phyloP scores from a whole-genome alignment of 2,329 filamentous ascomycete genomes.

The Penicillium occitanis region DNA sequence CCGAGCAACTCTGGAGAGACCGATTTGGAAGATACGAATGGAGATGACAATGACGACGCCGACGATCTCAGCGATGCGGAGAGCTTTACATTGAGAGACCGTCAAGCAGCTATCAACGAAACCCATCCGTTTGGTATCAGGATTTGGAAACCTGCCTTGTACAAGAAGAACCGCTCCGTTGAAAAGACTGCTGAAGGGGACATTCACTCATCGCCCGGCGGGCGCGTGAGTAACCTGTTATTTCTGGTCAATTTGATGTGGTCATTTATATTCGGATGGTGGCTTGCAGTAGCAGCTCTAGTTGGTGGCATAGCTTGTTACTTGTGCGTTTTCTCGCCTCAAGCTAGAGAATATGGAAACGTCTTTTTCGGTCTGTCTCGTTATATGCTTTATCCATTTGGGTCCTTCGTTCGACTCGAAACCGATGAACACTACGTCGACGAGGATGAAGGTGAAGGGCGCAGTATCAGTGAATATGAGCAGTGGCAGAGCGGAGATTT shows the following conservation, averaged over 20 bases:
- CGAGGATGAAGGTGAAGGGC: conserved; percentile 91
- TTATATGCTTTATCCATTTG: conserved; percentile 95
- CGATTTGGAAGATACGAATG: conserved; percentile 27
- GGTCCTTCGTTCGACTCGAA: conserved; percentile 89
- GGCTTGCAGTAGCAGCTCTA: conserved; percentile 77
- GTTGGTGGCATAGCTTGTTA: conserved; percentile 76
- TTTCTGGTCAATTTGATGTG: conserved; percentile 86
- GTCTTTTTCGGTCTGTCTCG: conserved; percentile 79
- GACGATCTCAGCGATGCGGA: conserved; percentile 76
- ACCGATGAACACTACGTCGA: conserved; percentile 92
- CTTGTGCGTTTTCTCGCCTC: conserved; percentile 73
- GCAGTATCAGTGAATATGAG: conserved; percentile 97
- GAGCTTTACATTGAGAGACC: conserved; percentile 95
- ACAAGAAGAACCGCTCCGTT: conserved; percentile 96
- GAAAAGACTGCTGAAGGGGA: conserved; percentile 95
- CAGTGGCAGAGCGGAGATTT: conserved; percentile 98
- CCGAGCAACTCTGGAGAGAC: conserved; percentile 27
- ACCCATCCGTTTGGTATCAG: conserved; percentile 98
- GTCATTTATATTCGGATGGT: conserved; percentile 94
- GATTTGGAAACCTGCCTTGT: conserved; percentile 97
- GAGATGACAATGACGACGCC: conserved; percentile 30
- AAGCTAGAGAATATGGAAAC: conserved; percentile 79
- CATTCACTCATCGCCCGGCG: conserved; percentile 91
- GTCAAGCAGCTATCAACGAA: conserved; percentile 96
- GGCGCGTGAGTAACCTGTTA: conserved; percentile 79